Evolutionary conservation across 1,284 basidiomycete species (phyloP), one percentile per base, ranked within the genome.

Genomic region (Malassezia vespertilionis): DNA sequence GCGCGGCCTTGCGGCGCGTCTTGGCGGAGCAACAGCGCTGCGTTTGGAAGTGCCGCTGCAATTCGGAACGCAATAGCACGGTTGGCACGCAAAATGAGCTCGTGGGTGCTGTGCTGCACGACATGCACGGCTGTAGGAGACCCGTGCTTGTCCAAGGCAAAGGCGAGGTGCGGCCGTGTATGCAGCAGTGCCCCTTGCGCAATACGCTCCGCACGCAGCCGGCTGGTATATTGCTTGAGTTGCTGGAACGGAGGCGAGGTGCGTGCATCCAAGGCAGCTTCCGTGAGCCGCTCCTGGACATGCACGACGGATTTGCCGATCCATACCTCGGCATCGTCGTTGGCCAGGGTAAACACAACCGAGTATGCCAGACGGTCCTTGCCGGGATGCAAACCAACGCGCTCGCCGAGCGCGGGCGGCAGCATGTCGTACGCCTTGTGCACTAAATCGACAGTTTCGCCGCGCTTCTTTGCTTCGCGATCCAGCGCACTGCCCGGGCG

Each of bases 81-180:
- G 70, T 97, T 97, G 54, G 86, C 82, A 48, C 89, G 76, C 6
- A 97, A 74, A 87, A 96, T 96, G 73, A 91, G 90, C 83, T 96
- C 93, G 72, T 96, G 86, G 18, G 74, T 75, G 53, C 86, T 89
- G 64, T 96, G 90, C 10, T 12, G n/a, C 12, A 15, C 2, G 15
- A 7, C 11, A 11, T 34, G 26, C 10, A 41, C 24, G 17, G 12
- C 7, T 15, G 77, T 72, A 1, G 93, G 91, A 42, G 81, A 66
- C n/a, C 87, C 86, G 44, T 78, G 75, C 18, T 83, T 83, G 68
- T 93, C 86, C 46, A 97, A 74, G 26, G 76, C 74, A 74, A 97
- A 95, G 23, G 77, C 76, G 18, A 96, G 76, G 50, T 80, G 80
- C 52, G 81, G 75, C 15, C 82, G 82, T 46, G 84, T 78, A 37